Percentiles rank a stretch among this genome's conserved stretches.
Conservation (phyloP, 208 protist species). For the Trypanosoma lewisi region DNA sequence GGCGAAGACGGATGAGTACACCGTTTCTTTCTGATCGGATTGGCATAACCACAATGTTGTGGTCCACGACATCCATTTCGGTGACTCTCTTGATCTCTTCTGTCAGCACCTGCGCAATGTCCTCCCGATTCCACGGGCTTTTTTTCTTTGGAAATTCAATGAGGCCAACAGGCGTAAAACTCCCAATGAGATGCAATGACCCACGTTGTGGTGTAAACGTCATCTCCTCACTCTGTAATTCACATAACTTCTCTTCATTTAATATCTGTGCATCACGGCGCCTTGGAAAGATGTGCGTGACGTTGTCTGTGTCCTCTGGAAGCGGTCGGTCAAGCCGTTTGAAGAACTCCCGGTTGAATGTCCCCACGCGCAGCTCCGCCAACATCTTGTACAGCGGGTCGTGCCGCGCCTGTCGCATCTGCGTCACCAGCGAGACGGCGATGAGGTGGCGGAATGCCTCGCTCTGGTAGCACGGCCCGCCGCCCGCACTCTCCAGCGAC, state of each 20-base stretch:
- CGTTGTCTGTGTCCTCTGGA: slow-evolving; percentile 38
- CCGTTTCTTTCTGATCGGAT: slow-evolving; percentile 16
- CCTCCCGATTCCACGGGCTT: slow-evolving; percentile 24
- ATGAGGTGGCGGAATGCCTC: slow-evolving; percentile 56
- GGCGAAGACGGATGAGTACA: slow-evolving; percentile 53
- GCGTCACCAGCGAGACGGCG: slow-evolving; percentile 61
- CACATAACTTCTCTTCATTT: slow-evolving; percentile 70
- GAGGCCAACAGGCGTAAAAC: slow-evolving; percentile 58
- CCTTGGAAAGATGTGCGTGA: slow-evolving; percentile 83
- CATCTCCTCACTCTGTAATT: slow-evolving; percentile 62
- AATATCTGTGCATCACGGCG: slow-evolving; percentile 70
- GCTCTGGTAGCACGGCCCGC: slow-evolving; percentile 58
- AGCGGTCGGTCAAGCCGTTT: slow-evolving; percentile 51
- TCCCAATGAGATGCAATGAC: slow-evolving; percentile 63
- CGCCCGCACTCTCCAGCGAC: slow-evolving; percentile 19
- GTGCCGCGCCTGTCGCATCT: slow-evolving; percentile 65
- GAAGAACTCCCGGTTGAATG: slow-evolving; percentile 48
- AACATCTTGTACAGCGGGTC: slow-evolving; percentile 66
- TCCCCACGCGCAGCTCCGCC: slow-evolving; percentile 51
- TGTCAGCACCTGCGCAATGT: slow-evolving; percentile 38
- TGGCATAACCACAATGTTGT: slow-evolving; percentile 77
- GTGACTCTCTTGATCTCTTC: slow-evolving; percentile 28
- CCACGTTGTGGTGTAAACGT: slow-evolving; percentile 73
- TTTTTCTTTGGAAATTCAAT: slow-evolving; percentile 32
- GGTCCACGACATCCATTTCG: slow-evolving; percentile 31